Percentiles rank a stretch among this genome's conserved stretches.
Conservation (phyloP, 371 early-diverging fungal species). For the Rhizopus stolonifer region DNA sequence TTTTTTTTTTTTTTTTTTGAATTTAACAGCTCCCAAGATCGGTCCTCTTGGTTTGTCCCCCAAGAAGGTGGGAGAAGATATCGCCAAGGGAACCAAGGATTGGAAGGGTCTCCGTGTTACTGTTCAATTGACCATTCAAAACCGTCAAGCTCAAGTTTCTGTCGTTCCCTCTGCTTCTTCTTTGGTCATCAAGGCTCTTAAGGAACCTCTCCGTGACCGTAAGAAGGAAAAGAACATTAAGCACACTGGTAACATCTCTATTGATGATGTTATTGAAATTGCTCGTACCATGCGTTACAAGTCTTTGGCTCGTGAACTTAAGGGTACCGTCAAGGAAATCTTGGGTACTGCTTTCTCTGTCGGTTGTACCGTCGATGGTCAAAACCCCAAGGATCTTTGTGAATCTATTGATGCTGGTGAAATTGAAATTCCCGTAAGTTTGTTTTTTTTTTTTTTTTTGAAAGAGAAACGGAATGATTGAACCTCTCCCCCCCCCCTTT, state of each 20-base stretch:
- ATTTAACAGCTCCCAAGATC: slow-evolving; percentile 81
- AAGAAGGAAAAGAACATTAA: slow-evolving; percentile 99
- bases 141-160: slow-evolving; percentile 99
- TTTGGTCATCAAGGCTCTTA: slow-evolving; percentile 97
- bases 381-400: slow-evolving; percentile 49
- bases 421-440: slow-evolving; percentile 82
- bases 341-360: slow-evolving; percentile 93
- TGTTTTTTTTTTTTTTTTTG: no score
- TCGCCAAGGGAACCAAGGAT: slow-evolving; percentile 99
- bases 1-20: no score
- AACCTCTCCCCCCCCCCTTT: slow-evolving; percentile 17
- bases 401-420: slow-evolving; percentile 70
- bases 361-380: slow-evolving; percentile 87
- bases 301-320: slow-evolving; percentile 85
- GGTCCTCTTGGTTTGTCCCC: slow-evolving; percentile 99
- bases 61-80: slow-evolving; percentile 99
- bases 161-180: slow-evolving; percentile 98
- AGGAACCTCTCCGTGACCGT: slow-evolving; percentile 98
- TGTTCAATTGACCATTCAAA: slow-evolving; percentile 98
- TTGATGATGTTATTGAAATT: slow-evolving; percentile 94
- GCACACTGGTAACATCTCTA: slow-evolving; percentile 91
- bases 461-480: not conserved
- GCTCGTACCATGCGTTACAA: slow-evolving; percentile 96
- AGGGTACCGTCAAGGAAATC: slow-evolving; percentile 98
- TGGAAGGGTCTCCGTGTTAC: slow-evolving; percentile 99